Evolutionary conservation across 2,329 filamentous ascomycete species (phyloP).

Genomic region (Aphanocladium album): DNA sequence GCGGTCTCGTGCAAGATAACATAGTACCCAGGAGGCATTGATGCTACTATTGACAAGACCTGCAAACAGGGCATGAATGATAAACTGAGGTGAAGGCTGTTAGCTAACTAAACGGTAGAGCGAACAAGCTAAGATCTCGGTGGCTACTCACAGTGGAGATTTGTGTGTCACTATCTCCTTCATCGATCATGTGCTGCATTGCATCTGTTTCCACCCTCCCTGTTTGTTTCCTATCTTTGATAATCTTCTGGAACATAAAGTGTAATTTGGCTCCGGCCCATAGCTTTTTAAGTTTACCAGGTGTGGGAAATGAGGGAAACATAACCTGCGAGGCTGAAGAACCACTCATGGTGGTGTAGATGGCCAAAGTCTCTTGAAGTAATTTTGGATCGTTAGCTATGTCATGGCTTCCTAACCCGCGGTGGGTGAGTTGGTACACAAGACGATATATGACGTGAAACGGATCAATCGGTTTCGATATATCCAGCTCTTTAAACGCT

Average conservation of each 20-base stretch:
- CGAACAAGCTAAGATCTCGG: constrained; percentile 1
- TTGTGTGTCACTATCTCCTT: constrained; percentile 38
- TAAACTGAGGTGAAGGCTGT: constrained; percentile 31
- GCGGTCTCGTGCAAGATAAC: constrained; percentile 42
- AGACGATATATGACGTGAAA: constrained; percentile 49
- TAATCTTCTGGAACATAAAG: constrained; percentile 42
- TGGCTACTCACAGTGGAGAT: constrained; percentile 36
- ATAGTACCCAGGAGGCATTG: constrained; percentile 48
- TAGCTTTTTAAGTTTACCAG: constrained; percentile 36
- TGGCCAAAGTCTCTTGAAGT: constrained; percentile 34
- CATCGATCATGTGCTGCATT: constrained; percentile 50
- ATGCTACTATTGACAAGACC: constrained; percentile 52
- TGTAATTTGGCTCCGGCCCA: constrained; percentile 44
- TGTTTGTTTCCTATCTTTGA: constrained; percentile 38
- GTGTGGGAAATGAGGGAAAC: constrained; percentile 47
- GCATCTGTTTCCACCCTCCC: constrained; percentile 43
- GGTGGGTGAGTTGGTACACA: constrained; percentile 52
- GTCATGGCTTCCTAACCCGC: constrained; percentile 47
- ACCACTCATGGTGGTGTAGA: constrained; percentile 43
- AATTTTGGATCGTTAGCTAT: constrained; percentile 42
- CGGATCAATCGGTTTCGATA: constrained; percentile 34
- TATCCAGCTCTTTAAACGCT: constrained; percentile 2
- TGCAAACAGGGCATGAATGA: constrained; percentile 49
- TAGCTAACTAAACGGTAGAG: neutral
- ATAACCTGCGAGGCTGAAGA: constrained; percentile 41